Evolutionary conservation across 352 stramenopile genomes (phyloP), one percentile per base, ranked within the genome.

Genomic region (Phytophthora podocarpi): DNA sequence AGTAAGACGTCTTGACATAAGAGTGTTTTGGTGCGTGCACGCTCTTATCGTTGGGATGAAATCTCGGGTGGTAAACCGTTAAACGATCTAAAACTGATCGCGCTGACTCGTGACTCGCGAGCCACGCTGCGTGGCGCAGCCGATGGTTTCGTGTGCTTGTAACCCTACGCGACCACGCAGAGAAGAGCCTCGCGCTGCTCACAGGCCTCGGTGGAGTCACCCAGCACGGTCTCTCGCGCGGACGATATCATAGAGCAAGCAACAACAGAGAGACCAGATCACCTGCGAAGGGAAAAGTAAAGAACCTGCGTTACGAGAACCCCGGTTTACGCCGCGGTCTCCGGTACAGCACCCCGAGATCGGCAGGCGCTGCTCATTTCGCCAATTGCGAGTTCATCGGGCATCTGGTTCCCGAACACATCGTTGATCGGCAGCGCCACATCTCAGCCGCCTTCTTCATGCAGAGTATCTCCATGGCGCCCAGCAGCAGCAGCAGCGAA

Each of bases 341-440:
- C 28, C 32, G 3, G 12, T 15, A 26, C 28, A 34, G 31, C 52
- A 54, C 31, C 39, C 30, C 42, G 27, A 59, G 39, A 48, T 54
- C 24, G 43, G 20, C 12, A 51, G 4, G 55, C 30, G 55, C 55
- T 71, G 63, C 56, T 67, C 63, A 71, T 71, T 67, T 71, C 58
- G 56, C 56, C 49, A 71, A 34, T 71, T 71, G 63, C 61, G 15
- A 59, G 26, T 15, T 43, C 32, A 40, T 6, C 18, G 42, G 18
- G 36, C 60, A 69, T 59, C 60, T 69, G 53, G 42, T 52, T 36
- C 31, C 3, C 48, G 40, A 40, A 60, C 52, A 36, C 52, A 59
- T 58, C 52, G 28, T 24, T 51, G 20, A 23, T 18, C 45, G 20
- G 7, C 23, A 37, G 53, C 60, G 60, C 60, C 60, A 64, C 53